phyloP scores from a whole-genome alignment of 306 rosid genomes.

The Cajanus cajan region DNA sequence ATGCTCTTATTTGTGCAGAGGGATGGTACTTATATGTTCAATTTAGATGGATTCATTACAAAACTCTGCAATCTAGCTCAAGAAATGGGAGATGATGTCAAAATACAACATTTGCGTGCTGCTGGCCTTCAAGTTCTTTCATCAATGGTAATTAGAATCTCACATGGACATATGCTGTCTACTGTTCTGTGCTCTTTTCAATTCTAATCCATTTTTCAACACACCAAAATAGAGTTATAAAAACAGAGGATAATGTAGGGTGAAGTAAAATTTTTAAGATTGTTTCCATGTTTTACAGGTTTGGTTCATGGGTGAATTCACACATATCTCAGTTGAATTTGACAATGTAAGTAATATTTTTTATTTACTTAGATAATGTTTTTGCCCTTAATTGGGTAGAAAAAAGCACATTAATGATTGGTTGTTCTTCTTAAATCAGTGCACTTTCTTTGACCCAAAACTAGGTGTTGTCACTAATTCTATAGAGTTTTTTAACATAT shows the following conservation, averaged over 20 bases:
- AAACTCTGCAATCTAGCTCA: constrained; percentile 63
- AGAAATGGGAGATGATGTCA: constrained; percentile 58
- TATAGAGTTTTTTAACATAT: not conserved
- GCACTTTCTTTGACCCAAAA: constrained; percentile 23
- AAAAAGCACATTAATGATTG: not conserved
- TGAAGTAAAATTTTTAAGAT: constrained; percentile 19
- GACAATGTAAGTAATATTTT: constrained; percentile 55
- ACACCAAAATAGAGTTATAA: constrained; percentile 9
- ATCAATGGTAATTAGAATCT: constrained; percentile 50
- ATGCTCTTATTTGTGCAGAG: constrained; percentile 43
- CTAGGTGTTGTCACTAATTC: constrained; percentile 9
- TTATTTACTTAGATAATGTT: not conserved
- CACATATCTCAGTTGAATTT: constrained; percentile 62
- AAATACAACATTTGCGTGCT: constrained; percentile 41
- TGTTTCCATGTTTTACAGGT: constrained; percentile 47
- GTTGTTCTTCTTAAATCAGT: constrained; percentile 6
- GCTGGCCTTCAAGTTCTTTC: constrained; percentile 64
- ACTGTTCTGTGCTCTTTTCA: constrained; percentile 8
- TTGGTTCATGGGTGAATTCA: constrained; percentile 84
- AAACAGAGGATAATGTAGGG: not conserved
- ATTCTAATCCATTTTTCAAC: constrained; percentile 2
- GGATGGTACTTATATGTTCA: constrained; percentile 78
- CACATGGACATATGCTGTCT: constrained; percentile 1
- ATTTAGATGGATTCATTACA: constrained; percentile 57
- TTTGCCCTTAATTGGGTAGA: not conserved